Evolutionary conservation across 768 basidiomycete genomes (phyloP), one percentile per base, ranked within the genome.

Genomic region (Termitomyces titanicus): DNA sequence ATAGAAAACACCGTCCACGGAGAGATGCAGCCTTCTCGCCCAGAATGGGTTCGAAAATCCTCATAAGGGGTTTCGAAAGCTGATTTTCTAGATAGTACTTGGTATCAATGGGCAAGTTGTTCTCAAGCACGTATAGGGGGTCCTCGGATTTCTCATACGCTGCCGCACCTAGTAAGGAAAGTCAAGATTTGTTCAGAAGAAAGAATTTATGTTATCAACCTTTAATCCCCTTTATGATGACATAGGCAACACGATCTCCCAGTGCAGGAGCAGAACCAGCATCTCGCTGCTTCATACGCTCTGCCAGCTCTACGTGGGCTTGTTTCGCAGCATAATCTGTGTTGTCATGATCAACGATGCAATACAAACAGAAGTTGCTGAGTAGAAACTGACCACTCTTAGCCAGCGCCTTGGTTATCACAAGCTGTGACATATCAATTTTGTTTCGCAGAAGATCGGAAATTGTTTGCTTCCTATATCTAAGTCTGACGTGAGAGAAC

Each of bases 101-200:
- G 5, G 97, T 98, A 66, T 99, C 97, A 58, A 99, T 95, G 0
- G 97, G 97, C 40, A 99, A 83, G 68, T 94, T 99, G 70, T 99
- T 94, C 70, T 99, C 97, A 20, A 99, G 81, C 15, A 98, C 97
- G 64, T 92, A 98, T 51, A 99, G 79, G 0, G 97, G 97, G 63
- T 98, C 97, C 67, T 99, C 97, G 0, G 96, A 98, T 70, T 98
- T 98, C 68, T 98, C 96, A 62, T 97, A 99, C 15, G 96, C 97
- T 15, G 94, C 94, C 12, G 97, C 96, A 63, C 93, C 92, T 92
- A 24, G 44, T 46, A 34, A 24, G 45, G 20, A 7, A 29, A 29
- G 17, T 46, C 34, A 60, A 31, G 1, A n/a, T 3, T 15, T 5
- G 12, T 11, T 38, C 20, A 6, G 52, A 17, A 40, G n/a, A 25